phyloP scores from a whole-genome alignment of 306 rosid genomes.

The Prunus salicina region DNA sequence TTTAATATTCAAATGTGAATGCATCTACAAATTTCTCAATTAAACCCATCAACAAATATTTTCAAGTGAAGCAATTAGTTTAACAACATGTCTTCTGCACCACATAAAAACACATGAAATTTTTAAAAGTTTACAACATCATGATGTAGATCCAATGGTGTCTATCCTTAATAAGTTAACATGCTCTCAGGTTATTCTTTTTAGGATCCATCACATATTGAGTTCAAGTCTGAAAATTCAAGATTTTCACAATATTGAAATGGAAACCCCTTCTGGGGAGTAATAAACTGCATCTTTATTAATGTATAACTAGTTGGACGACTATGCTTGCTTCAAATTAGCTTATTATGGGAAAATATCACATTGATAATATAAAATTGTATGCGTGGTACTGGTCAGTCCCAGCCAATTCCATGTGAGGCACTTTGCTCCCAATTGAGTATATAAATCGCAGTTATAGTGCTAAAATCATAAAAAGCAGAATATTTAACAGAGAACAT shows the following conservation, averaged over 20 bases:
- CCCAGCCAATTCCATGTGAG: not conserved
- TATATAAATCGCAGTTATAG: not conserved
- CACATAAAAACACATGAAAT: not conserved
- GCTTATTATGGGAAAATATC: not conserved
- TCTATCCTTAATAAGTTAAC: not conserved
- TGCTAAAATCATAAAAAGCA: slow-evolving; percentile 12
- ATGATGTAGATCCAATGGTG: not conserved
- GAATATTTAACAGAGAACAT: slow-evolving; percentile 12
- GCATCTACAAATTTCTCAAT: not conserved
- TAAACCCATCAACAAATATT: not conserved
- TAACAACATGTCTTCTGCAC: not conserved
- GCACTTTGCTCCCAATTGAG: not conserved
- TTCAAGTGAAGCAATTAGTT: not conserved
- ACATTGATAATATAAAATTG: not conserved
- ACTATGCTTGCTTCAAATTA: not conserved
- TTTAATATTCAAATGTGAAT: not conserved
- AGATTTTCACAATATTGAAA: not conserved
- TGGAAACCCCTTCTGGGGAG: not conserved
- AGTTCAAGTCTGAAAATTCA: not conserved
- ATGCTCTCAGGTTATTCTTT: not conserved
- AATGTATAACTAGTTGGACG: not conserved
- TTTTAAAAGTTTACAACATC: not conserved
- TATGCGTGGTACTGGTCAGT: not conserved
- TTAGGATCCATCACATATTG: not conserved
- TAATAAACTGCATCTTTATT: not conserved